phyloP scores from a whole-genome alignment of 441 rosid genomes.

The Adansonia gregorii region DNA sequence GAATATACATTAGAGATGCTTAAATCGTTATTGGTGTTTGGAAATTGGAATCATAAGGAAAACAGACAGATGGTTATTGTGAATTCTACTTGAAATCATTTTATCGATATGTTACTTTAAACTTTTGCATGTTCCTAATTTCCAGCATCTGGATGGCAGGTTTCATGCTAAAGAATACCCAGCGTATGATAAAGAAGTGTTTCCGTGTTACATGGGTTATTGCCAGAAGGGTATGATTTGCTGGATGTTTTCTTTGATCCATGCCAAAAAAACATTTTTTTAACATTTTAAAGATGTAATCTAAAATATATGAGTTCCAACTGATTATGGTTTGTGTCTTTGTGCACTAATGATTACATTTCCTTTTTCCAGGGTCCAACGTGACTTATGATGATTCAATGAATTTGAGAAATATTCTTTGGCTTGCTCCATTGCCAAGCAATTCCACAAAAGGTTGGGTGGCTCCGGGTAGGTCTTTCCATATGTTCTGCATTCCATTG shows the following conservation, averaged over 20 bases:
- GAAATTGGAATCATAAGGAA: not conserved
- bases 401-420: conserved; percentile 87
- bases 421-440: conserved; percentile 89
- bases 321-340: conserved; percentile 11
- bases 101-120: not conserved
- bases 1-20: not conserved
- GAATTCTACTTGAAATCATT: not conserved
- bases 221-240: conserved; percentile 68
- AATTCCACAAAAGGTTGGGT: conserved; percentile 55
- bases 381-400: conserved; percentile 68
- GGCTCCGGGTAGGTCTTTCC: conserved; percentile 63
- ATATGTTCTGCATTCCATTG: not conserved
- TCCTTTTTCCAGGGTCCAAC: conserved; percentile 55
- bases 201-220: conserved; percentile 80
- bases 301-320: not conserved
- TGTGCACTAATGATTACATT: not conserved
- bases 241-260: conserved; percentile 1
- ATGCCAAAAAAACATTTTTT: not conserved
- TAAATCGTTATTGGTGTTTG: not conserved
- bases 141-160: conserved; percentile 43
- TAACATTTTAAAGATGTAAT: not conserved
- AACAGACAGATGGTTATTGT: not conserved
- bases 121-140: conserved; percentile 13
- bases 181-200: conserved; percentile 60
- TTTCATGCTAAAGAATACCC: conserved; percentile 96